Percentiles rank a stretch among this genome's conserved stretches.
phyloP scores from a whole-genome alignment of 2,329 filamentous ascomycete species.

The Arthrobotrys entomopaga region DNA sequence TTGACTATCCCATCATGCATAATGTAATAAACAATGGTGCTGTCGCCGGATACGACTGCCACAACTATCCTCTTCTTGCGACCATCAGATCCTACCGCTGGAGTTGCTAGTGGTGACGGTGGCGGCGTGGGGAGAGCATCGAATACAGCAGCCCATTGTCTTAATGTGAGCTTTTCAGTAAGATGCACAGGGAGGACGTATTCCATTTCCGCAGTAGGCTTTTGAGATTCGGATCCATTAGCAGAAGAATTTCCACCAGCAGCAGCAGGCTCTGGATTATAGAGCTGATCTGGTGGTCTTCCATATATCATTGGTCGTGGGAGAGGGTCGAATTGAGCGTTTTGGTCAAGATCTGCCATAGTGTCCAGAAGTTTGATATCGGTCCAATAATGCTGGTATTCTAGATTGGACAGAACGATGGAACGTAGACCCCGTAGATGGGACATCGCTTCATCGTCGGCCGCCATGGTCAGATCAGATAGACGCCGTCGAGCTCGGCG shows the following conservation, averaged over 20 bases:
- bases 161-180: constrained; percentile 76
- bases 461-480: constrained; percentile 44
- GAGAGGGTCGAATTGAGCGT: constrained; percentile 60
- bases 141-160: constrained; percentile 75
- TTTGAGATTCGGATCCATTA: constrained; percentile 1
- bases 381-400: constrained; percentile 79
- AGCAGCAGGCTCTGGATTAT: constrained; percentile 61
- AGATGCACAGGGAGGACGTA: constrained; percentile 81
- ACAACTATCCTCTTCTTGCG: constrained; percentile 75
- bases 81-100: constrained; percentile 62
- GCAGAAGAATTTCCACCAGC: constrained; percentile 11
- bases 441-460: constrained; percentile 56
- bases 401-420: constrained; percentile 75
- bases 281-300: constrained; percentile 76
- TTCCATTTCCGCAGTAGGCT: constrained; percentile 68
- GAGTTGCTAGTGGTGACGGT: constrained; percentile 63
- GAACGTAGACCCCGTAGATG: constrained; percentile 67
- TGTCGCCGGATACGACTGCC: constrained; percentile 80
- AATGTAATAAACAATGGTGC: constrained; percentile 84
- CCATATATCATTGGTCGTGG: constrained; percentile 75
- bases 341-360: constrained; percentile 57
- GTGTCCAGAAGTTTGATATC: constrained; percentile 64
- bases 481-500: too few species aligned
- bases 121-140: constrained; percentile 69
- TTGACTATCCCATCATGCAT: constrained; percentile 89